Percentiles rank a stretch among this genome's conserved stretches.
These are phyloP conservation scores for Rhododendron molle DNA, from an alignment of 148 eudicot species.

Conservation along the genomic window DNA sequence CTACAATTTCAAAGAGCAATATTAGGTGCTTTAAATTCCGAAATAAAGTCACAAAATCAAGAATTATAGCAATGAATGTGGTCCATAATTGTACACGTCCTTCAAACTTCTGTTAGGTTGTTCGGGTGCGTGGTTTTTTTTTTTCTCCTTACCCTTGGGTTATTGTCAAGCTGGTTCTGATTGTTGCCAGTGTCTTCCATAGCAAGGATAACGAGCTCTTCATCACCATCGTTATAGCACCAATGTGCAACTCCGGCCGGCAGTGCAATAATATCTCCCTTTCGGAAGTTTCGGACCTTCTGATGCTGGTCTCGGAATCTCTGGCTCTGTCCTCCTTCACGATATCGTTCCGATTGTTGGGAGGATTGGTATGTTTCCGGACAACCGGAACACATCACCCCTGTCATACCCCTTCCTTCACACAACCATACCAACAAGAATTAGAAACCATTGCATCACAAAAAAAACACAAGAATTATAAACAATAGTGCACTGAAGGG, in stretches of 20 bases:
- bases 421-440: background rate
- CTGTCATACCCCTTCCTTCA: slow-evolving; percentile 61
- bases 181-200: slow-evolving; percentile 44
- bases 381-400: slow-evolving; percentile 64
- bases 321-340: slow-evolving; percentile 5
- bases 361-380: slow-evolving; percentile 70
- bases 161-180: slow-evolving; percentile 70
- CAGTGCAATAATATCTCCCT: slow-evolving; percentile 59
- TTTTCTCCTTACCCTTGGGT: slow-evolving; percentile 42
- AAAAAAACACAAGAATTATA: background rate
- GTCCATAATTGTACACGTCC: too few species aligned
- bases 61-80: background rate
- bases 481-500: too few species aligned
- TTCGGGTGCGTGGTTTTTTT: too few species aligned
- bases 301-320: slow-evolving; percentile 61
- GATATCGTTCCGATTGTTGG: background rate
- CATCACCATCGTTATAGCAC: slow-evolving; percentile 61
- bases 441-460: too few species aligned
- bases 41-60: background rate
- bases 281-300: slow-evolving; percentile 42
- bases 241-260: slow-evolving; percentile 73
- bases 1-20: background rate
- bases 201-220: slow-evolving; percentile 38
- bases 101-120: too few species aligned
- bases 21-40: background rate